phyloP scores from a whole-genome alignment of 352 stramenopile species.

The Achlya hypogyna region DNA sequence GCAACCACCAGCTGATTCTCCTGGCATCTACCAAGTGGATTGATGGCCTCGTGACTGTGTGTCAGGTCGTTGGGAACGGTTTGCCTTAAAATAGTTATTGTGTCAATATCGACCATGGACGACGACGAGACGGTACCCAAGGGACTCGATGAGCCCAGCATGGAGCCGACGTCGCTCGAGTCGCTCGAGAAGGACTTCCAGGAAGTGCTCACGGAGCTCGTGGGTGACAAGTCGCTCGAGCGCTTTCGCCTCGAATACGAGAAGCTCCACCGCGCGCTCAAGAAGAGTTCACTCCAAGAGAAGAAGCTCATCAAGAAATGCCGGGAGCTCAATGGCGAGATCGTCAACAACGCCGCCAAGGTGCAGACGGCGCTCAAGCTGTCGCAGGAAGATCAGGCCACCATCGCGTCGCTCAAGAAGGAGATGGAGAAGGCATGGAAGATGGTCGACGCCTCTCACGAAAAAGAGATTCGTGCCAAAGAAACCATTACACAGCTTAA shows the following conservation, averaged over 20 bases:
- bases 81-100: too few species aligned
- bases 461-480: constrained; percentile 91
- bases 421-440: constrained; percentile 95
- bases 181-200: constrained; percentile 90
- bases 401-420: constrained; percentile 90
- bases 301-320: constrained; percentile 95
- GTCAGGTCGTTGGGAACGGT: too few species aligned
- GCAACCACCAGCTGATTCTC: too few species aligned
- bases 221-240: constrained; percentile 89
- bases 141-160: constrained; percentile 20
- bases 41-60: too few species aligned
- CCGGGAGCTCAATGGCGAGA: constrained; percentile 90
- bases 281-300: constrained; percentile 91
- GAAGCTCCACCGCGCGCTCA: constrained; percentile 90
- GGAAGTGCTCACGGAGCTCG: constrained; percentile 85
- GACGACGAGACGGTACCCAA: constrained; percentile 1
- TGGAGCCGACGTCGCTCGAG: constrained; percentile 53
- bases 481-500: constrained; percentile 93
- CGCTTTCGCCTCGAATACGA: constrained; percentile 93
- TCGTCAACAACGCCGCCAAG: constrained; percentile 94
- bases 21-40: too few species aligned
- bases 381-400: constrained; percentile 89
- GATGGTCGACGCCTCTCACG: constrained; percentile 91
- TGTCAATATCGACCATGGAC: not conserved
- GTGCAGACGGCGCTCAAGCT: constrained; percentile 93